Conservation (phyloP, 371 early-diverging fungal genomes). For the Mortierella sp. region DNA sequence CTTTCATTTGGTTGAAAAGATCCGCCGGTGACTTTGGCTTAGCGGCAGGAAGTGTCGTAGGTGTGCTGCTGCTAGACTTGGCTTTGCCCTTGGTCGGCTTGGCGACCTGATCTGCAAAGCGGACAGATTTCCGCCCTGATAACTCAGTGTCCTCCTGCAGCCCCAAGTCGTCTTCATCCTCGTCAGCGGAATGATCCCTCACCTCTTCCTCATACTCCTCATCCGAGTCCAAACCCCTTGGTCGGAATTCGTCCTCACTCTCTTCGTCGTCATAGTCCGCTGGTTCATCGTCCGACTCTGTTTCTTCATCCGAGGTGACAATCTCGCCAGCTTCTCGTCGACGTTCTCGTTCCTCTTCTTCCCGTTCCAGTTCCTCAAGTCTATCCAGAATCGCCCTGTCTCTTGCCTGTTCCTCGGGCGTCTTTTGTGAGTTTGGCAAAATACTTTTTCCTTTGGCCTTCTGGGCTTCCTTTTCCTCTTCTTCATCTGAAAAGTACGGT, state of each 20-base stretch:
- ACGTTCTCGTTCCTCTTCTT: slow-evolving; percentile 65
- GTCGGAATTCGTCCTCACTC: slow-evolving; percentile 46
- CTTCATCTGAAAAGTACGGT: slow-evolving; percentile 69
- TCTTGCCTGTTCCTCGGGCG: slow-evolving; percentile 61
- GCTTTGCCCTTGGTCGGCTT: slow-evolving; percentile 14
- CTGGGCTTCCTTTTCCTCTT: slow-evolving; percentile 69
- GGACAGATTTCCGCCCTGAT: slow-evolving; percentile 24
- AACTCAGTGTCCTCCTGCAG: not conserved
- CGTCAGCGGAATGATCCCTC: slow-evolving; percentile 40
- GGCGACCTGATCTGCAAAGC: slow-evolving; percentile 40
- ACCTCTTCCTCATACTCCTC: slow-evolving; percentile 52
- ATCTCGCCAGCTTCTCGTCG: slow-evolving; percentile 66
- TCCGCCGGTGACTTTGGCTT: slow-evolving; percentile 49
- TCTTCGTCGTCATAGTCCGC: slow-evolving; percentile 39
- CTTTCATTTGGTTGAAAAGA: slow-evolving; percentile 33
- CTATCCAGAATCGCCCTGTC: slow-evolving; percentile 62
- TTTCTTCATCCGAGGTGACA: slow-evolving; percentile 64
- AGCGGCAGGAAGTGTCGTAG: not conserved
- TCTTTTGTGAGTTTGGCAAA: slow-evolving; percentile 49
- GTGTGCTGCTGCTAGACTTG: not conserved
- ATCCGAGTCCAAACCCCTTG: slow-evolving; percentile 45
- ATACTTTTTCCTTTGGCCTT: slow-evolving; percentile 8
- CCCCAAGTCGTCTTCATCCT: slow-evolving; percentile 30
- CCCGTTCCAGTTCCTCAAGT: slow-evolving; percentile 56
- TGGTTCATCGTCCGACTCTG: slow-evolving; percentile 56